Evolutionary conservation across 345 rosid genomes (phyloP).

Genomic region (Capsella bursapastoris): DNA sequence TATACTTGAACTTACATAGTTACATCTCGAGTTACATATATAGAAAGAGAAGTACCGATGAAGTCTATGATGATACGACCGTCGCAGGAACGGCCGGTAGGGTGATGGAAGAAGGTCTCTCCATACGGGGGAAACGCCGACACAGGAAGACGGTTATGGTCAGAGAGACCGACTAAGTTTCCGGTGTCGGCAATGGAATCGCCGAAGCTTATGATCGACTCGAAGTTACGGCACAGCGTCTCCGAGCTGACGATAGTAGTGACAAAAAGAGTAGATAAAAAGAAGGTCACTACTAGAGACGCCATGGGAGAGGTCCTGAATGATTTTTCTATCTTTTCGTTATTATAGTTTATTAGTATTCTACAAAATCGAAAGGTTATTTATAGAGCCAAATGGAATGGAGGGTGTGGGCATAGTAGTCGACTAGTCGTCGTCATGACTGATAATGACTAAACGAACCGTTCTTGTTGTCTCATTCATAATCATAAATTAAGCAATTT

Average conservation of each 20-base stretch:
- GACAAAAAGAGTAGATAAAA: constrained; percentile 15
- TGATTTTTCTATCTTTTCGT: neutral
- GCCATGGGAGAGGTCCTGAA: constrained; percentile 17
- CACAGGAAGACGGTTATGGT: neutral
- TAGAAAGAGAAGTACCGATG: constrained; percentile 45
- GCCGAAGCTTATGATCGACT: constrained; percentile 61
- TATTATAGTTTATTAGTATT: neutral
- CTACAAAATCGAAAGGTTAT: neutral
- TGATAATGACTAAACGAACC: neutral
- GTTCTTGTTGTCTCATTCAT: neutral
- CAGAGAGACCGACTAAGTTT: constrained; percentile 42
- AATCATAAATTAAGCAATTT: neutral
- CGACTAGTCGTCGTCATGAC: neutral
- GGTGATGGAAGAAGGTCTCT: constrained; percentile 49
- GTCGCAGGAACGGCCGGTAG: constrained; percentile 53
- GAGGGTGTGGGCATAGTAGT: neutral
- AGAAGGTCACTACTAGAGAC: neutral
- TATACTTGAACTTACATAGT: neutral
- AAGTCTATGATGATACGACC: constrained; percentile 64
- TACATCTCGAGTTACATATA: neutral
- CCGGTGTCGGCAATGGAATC: constrained; percentile 65
- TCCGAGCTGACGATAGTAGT: neutral
- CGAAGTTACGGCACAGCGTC: neutral
- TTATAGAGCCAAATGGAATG: neutral
- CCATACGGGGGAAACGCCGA: constrained; percentile 53